phyloP scores from a whole-genome alignment of 2,329 filamentous ascomycete species.

The Neofusicoccum laricinum region DNA sequence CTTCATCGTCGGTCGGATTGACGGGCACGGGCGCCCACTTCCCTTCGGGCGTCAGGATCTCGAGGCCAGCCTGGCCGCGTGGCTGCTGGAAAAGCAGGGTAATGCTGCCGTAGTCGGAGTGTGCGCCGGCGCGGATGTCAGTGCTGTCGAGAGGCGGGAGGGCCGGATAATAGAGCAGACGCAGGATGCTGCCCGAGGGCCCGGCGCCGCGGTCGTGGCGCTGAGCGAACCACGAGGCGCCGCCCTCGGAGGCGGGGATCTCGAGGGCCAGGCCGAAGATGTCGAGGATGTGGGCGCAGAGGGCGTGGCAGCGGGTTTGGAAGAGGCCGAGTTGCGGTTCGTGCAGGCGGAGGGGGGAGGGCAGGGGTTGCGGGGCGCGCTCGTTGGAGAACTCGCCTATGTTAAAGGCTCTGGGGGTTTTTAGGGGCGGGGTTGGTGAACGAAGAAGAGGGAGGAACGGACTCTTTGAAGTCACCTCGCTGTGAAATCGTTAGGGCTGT shows the following conservation, averaged over 20 bases:
- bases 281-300: constrained; percentile 70
- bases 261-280: constrained; percentile 77
- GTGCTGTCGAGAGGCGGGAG: constrained; percentile 44
- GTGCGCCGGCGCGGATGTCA: constrained; percentile 84
- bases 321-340: constrained; percentile 65
- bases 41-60: constrained; percentile 65
- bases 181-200: constrained; percentile 50
- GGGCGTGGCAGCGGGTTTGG: constrained; percentile 64
- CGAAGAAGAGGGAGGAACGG: constrained; percentile 24
- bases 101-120: constrained; percentile 73
- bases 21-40: constrained; percentile 44
- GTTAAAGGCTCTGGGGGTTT: constrained; percentile 74
- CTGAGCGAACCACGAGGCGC: constrained; percentile 55
- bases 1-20: constrained; percentile 52
- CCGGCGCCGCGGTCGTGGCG: constrained; percentile 55
- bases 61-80: constrained; percentile 74
- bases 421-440: constrained; percentile 4
- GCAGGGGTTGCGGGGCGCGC: constrained; percentile 74
- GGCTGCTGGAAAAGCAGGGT: constrained; percentile 79
- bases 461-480: constrained; percentile 89
- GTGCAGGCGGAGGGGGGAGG: constrained; percentile 58
- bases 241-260: constrained; percentile 40
- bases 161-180: constrained; percentile 54
- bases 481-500: constrained; percentile 12
- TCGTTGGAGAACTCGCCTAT: constrained; percentile 71